These are phyloP conservation scores for Tylopilus sp. DNA, from an alignment of 768 basidiomycete species.

Conservation along the genomic window DNA sequence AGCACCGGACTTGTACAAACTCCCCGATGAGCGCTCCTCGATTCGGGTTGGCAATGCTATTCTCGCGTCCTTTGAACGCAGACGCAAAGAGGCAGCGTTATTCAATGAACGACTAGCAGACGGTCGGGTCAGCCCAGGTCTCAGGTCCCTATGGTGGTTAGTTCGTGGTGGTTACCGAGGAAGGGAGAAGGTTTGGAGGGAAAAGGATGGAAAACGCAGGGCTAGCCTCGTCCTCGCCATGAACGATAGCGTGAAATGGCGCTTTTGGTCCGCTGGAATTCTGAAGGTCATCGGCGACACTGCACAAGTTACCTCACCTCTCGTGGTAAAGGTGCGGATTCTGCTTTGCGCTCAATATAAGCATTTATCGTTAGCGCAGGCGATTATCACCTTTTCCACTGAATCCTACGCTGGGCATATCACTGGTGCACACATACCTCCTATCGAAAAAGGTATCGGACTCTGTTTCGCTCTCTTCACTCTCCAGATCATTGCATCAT, in stretches of 20 bases:
- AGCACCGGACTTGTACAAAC: conserved; percentile 75
- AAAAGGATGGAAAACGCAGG: conserved; percentile 54
- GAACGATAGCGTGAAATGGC: conserved; percentile 75
- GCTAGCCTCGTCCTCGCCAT: conserved; percentile 67
- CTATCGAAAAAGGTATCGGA: conserved; percentile 63
- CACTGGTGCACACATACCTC: conserved; percentile 36
- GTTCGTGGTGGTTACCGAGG: conserved; percentile 45
- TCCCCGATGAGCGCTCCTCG: conserved; percentile 61
- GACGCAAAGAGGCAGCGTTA: conserved; percentile 51
- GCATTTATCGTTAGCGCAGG: conserved; percentile 34
- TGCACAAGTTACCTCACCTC: conserved; percentile 69
- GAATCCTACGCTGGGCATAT: conserved; percentile 53
- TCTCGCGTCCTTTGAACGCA: conserved; percentile 56
- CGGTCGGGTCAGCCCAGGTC: conserved; percentile 59
- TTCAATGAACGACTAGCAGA: conserved; percentile 70
- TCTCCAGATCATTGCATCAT: conserved; percentile 63
- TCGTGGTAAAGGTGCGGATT: conserved; percentile 64
- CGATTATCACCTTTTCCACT: conserved; percentile 67
- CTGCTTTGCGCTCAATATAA: not conserved
- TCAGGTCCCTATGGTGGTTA: conserved; percentile 56
- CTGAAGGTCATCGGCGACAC: conserved; percentile 62
- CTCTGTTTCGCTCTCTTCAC: conserved; percentile 65
- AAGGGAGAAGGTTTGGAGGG: conserved; percentile 63
- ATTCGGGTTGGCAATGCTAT: conserved; percentile 61
- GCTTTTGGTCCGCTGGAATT: conserved; percentile 71